Conservation (phyloP, 2,329 filamentous ascomycete species). For the Dothistroma septosporum region DNA sequence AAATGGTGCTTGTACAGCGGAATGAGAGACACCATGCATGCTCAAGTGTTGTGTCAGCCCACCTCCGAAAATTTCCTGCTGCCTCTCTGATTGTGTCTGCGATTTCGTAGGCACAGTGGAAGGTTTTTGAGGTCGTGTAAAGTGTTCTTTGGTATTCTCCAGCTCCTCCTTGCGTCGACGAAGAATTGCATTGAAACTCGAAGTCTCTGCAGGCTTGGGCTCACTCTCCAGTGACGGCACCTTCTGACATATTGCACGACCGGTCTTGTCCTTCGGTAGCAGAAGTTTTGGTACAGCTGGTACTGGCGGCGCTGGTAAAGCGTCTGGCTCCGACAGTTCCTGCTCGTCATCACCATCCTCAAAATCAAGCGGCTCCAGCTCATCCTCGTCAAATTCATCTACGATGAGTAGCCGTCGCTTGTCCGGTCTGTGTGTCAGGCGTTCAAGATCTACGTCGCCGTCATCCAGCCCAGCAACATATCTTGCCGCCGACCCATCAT, state of each 20-base stretch:
- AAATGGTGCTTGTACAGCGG: no score
- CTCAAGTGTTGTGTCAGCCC: not conserved
- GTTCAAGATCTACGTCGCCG: slow-evolving; percentile 39
- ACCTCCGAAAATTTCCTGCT: not conserved
- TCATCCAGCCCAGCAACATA: slow-evolving; percentile 35
- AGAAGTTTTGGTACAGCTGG: not conserved
- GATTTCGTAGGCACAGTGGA: not conserved
- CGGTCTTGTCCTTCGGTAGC: not conserved
- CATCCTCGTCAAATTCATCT: slow-evolving; percentile 37
- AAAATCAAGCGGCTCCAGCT: slow-evolving; percentile 26
- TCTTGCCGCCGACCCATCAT: slow-evolving; percentile 37
- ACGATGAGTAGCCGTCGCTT: slow-evolving; percentile 45
- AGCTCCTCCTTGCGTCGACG: not conserved
- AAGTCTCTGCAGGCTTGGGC: not conserved
- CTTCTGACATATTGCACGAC: not conserved
- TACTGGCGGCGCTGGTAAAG: not conserved
- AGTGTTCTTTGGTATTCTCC: not conserved
- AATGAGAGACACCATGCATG: not conserved
- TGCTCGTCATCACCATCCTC: slow-evolving; percentile 11
- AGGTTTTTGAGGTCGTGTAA: not conserved
- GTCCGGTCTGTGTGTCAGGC: slow-evolving; percentile 47
- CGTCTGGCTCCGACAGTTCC: not conserved
- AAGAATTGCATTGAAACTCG: not conserved
- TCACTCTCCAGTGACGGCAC: not conserved
- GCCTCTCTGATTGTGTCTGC: not conserved